Evolutionary conservation across 768 basidiomycete species (phyloP), one percentile per base, ranked within the genome.

Genomic region (Strobilomyces confusus): DNA sequence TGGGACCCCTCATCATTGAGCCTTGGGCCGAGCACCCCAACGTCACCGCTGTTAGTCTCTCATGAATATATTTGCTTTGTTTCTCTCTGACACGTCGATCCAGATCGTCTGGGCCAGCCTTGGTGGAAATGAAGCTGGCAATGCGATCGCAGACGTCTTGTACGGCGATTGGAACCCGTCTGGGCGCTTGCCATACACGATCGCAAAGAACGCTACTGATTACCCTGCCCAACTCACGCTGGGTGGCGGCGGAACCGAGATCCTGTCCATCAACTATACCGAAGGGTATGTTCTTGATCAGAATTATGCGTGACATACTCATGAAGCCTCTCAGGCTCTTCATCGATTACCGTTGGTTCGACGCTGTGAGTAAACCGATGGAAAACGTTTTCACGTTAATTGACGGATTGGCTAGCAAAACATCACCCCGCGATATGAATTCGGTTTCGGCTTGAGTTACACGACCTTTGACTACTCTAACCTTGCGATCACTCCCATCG

Each of bases 91-190:
- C 56, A 20, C 25, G 63, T 56, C n/a, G 62, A 60, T 37, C 66
- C 30, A 69, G 66, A 63, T 74, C 57, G 56, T 82, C n/a, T 75
- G 76, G 77, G 77, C 77, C 2, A 83, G 74, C 22, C 66, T 83
- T n/a, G 77, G 72, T 15, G 92, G 92, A 20, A 84, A 88, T 63
- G 89, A 95, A 71, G 83, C 86, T 0, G 90, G 91, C 0, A 87
- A 86, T 55, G 77, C 82, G 4, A 77, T 95, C 17, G 79, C 86
- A 14, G 90, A 93, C 59, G 78, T 95, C 17, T 66, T 94, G 5
- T 92, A 83, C 57, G 92, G 92, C 0, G 72, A 70, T 20, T 84
- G 82, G 66, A 93, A 91, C 63, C 92, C 92, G 0, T 80, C 80
- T 52, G 86, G 83, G 13, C 77, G 84, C 37, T 67, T 87, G n/a